Evolutionary conservation across 2,329 filamentous ascomycete genomes (phyloP).

Genomic region (Pezicula neosporulosa): DNA sequence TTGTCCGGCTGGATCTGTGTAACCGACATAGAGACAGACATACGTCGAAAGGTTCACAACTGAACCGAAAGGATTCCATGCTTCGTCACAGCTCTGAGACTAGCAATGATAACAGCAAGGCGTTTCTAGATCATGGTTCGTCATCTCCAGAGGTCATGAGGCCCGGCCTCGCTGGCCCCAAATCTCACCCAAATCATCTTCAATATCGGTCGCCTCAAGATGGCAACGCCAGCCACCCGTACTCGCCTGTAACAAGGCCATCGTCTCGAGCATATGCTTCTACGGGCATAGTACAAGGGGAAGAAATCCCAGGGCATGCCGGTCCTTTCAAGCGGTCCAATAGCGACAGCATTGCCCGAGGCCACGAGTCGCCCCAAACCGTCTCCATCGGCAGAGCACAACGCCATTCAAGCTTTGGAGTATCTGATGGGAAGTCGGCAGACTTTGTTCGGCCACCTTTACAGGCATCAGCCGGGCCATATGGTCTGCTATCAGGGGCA

Average conservation of each 20-base stretch:
- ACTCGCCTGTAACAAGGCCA: conserved; percentile 24
- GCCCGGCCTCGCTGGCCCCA: conserved; percentile 17
- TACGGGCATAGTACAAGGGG: conserved; percentile 19
- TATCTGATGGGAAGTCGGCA: conserved; percentile 23
- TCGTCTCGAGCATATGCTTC: conserved; percentile 25
- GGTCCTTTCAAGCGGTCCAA: conserved; percentile 25
- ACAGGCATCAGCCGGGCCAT: conserved; percentile 45
- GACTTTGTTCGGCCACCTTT: conserved; percentile 42
- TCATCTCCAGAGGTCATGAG: conserved; percentile 27
- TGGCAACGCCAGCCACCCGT: conserved; percentile 17
- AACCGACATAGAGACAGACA: conserved; percentile 81
- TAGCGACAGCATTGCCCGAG: conserved; percentile 22
- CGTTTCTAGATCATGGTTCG: conserved; percentile 20
- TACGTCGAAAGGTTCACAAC: conserved; percentile 72
- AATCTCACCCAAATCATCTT: conserved; percentile 21
- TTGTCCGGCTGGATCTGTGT: conserved; percentile 90
- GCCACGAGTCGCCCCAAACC: conserved; percentile 14
- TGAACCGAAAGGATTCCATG: conserved; percentile 70
- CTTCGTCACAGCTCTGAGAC: conserved; percentile 39
- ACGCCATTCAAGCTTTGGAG: conserved; percentile 27
- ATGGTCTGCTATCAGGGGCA: conserved; percentile 50
- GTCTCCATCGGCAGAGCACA: conserved; percentile 15
- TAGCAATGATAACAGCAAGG: conserved; percentile 15
- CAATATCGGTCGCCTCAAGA: conserved; percentile 29
- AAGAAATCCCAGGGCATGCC: conserved; percentile 17